phyloP scores from a whole-genome alignment of 2,329 filamentous ascomycete species.

The Alternaria sp. region DNA sequence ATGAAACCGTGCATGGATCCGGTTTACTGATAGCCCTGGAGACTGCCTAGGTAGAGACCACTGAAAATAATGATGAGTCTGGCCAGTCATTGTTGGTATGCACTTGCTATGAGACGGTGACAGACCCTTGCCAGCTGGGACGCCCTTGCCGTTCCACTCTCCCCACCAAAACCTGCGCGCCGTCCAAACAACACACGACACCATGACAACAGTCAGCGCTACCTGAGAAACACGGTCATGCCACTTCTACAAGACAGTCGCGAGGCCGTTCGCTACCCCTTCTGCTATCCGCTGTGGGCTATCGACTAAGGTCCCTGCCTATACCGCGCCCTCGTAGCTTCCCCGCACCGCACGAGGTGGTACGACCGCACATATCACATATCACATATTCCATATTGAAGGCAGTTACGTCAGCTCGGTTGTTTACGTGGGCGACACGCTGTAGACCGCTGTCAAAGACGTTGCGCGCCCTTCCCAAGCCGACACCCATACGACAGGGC shows the following conservation, averaged over 20 bases:
- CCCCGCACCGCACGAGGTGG: conserved; percentile 26
- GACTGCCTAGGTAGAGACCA: neutral
- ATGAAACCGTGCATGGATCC: neutral
- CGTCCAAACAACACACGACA: conserved; percentile 26
- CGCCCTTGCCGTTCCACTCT: conserved; percentile 20
- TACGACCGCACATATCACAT: conserved; percentile 6
- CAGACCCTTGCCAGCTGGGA: conserved; percentile 5
- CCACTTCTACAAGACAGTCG: conserved; percentile 9
- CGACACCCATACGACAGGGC: neutral
- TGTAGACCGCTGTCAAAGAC: neutral
- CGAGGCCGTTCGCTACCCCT: conserved; percentile 16
- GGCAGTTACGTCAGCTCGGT: conserved; percentile 6
- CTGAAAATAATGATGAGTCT: neutral
- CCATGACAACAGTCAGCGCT: conserved; percentile 26
- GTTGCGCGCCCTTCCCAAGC: conserved; percentile 8
- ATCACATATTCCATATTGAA: neutral
- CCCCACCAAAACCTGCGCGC: conserved; percentile 19
- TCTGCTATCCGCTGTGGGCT: conserved; percentile 18
- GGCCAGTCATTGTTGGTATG: neutral
- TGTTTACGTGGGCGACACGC: neutral
- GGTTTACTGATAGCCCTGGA: neutral
- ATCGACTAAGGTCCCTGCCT: conserved; percentile 19
- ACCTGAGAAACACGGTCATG: conserved; percentile 19
- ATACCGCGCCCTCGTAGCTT: conserved; percentile 20
- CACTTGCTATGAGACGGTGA: neutral